These are phyloP conservation scores for Collybia mongolica DNA, from an alignment of 768 basidiomycete species.

Conservation along the genomic window DNA sequence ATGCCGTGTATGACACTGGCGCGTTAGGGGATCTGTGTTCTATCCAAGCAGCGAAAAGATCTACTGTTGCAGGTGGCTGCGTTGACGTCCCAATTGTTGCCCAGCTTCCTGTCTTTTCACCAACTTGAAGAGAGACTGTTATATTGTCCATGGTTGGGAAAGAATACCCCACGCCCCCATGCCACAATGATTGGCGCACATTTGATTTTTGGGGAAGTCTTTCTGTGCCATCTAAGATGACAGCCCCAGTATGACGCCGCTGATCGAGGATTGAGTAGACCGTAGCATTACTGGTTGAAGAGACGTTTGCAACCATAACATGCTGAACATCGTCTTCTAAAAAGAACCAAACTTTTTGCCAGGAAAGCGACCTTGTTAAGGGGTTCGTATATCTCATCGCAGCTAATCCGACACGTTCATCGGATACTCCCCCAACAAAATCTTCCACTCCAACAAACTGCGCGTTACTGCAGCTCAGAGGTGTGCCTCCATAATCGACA, in stretches of 20 bases:
- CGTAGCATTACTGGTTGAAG: slow-evolving; percentile 41
- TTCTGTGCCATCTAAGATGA: slow-evolving; percentile 39
- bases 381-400: slow-evolving; percentile 73
- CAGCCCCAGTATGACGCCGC: slow-evolving; percentile 39
- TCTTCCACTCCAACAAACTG: slow-evolving; percentile 42
- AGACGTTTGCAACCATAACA: slow-evolving; percentile 56
- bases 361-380: slow-evolving; percentile 47
- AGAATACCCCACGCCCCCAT: slow-evolving; percentile 62
- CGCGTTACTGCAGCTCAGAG: slow-evolving; percentile 45
- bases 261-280: slow-evolving; percentile 72
- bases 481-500: slow-evolving; percentile 57
- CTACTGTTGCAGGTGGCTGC: slow-evolving; percentile 53
- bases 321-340: slow-evolving; percentile 60
- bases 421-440: slow-evolving; percentile 69
- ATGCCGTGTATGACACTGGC: slow-evolving; percentile 52
- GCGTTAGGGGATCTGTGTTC: slow-evolving; percentile 33
- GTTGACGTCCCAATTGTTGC: slow-evolving; percentile 59
- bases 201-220: slow-evolving; percentile 7
- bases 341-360: slow-evolving; percentile 78
- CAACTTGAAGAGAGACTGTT: slow-evolving; percentile 37
- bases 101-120: slow-evolving; percentile 59
- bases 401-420: slow-evolving; percentile 52
- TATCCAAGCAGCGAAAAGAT: slow-evolving; percentile 67
- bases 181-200: slow-evolving; percentile 50
- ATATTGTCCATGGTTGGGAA: slow-evolving; percentile 36